These are phyloP conservation scores for Melastoma candidum DNA, from an alignment of 441 rosid species.

Conservation along the genomic window DNA sequence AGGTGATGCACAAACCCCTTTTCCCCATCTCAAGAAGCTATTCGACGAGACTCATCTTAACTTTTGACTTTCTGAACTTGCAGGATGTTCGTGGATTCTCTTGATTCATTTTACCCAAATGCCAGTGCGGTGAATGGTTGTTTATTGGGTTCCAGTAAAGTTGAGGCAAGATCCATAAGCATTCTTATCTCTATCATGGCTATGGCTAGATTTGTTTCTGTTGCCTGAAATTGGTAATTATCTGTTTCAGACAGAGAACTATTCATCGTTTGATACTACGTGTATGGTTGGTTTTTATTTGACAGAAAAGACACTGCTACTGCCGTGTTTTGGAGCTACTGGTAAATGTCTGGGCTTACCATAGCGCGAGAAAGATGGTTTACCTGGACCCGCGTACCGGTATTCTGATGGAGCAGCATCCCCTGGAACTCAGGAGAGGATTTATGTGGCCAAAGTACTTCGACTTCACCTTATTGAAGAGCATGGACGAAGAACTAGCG, in stretches of 20 bases:
- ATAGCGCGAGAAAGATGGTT: slow-evolving; percentile 80
- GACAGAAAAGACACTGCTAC: slow-evolving; percentile 81
- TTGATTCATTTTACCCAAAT: slow-evolving; percentile 61
- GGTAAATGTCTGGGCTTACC: slow-evolving; percentile 95
- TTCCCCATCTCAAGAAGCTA: not conserved
- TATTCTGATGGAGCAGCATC: slow-evolving; percentile 68
- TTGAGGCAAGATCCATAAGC: slow-evolving; percentile 48
- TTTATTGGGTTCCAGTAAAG: slow-evolving; percentile 50
- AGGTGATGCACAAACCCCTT: slow-evolving; percentile 29
- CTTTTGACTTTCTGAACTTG: slow-evolving; percentile 5
- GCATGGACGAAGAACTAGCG: slow-evolving; percentile 96
- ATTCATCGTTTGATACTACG: not conserved
- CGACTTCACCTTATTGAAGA: slow-evolving; percentile 59
- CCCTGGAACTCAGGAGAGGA: slow-evolving; percentile 44
- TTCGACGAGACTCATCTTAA: not conserved
- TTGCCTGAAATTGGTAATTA: not conserved
- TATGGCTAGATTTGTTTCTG: not conserved
- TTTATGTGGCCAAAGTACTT: slow-evolving; percentile 80
- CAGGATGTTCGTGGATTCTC: slow-evolving; percentile 95
- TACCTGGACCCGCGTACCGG: slow-evolving; percentile 80
- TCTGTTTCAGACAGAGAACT: slow-evolving; percentile 5
- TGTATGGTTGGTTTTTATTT: slow-evolving; percentile 12
- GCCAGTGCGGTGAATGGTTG: slow-evolving; percentile 36
- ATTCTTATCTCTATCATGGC: not conserved
- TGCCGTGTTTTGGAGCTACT: slow-evolving; percentile 79